Evolutionary conservation across 192 early-diverging fungal species (phyloP).

Genomic region (Backusella tuberculispora): DNA sequence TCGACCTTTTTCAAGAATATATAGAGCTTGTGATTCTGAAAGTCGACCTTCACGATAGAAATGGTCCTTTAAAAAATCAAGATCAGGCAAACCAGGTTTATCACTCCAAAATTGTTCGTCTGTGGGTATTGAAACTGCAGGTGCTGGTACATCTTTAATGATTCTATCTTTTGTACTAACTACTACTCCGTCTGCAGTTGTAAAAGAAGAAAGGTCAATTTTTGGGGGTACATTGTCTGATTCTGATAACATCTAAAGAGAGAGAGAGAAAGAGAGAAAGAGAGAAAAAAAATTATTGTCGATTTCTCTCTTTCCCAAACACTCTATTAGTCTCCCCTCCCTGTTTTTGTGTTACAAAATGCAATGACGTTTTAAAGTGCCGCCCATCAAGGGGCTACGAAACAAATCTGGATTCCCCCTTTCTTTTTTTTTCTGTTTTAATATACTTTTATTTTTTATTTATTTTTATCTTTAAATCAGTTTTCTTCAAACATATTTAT

Average conservation of each 20-base stretch:
- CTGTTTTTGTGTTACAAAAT: conserved; percentile 11
- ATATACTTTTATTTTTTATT: neutral
- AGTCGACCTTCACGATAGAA: conserved; percentile 93
- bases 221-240: conserved; percentile 48
- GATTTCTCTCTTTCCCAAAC: neutral
- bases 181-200: conserved; percentile 68
- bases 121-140: conserved; percentile 55
- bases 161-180: conserved; percentile 76
- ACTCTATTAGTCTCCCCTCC: neutral
- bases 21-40: conserved; percentile 88
- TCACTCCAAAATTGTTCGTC: conserved; percentile 59
- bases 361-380: neutral
- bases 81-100: conserved; percentile 70
- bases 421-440: neutral
- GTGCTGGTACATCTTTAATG: conserved; percentile 71
- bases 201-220: conserved; percentile 83
- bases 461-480: neutral
- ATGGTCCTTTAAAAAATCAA: conserved; percentile 85
- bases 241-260: conserved; percentile 13
- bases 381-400: neutral
- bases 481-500: neutral
- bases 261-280: conserved; percentile 8
- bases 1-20: conserved; percentile 84
- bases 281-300: neutral
- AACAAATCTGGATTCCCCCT: conserved; percentile 13